These are phyloP conservation scores for Zasmidium cellare DNA, from an alignment of 2,329 filamentous ascomycete species.

Conservation along the genomic window DNA sequence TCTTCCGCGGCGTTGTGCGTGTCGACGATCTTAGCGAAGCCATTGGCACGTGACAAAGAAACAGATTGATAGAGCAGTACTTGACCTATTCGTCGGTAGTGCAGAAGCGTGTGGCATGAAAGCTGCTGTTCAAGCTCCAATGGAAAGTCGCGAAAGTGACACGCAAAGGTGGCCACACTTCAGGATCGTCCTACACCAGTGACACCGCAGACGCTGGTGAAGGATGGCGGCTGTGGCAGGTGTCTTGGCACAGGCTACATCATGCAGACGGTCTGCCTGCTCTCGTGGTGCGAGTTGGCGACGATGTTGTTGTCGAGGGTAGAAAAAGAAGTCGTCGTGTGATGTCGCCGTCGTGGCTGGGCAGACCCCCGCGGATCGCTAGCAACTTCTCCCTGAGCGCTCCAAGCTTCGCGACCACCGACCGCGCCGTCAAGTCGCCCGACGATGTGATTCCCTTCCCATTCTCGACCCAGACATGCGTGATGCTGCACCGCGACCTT, in stretches of 20 bases:
- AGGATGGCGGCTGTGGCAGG: not conserved
- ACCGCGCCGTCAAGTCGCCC: not conserved
- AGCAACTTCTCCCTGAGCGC: not conserved
- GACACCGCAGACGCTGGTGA: not conserved
- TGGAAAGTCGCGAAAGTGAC: slow-evolving; percentile 2
- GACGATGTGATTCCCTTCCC: slow-evolving; percentile 5
- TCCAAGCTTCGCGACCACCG: not conserved
- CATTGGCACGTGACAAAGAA: slow-evolving; percentile 11
- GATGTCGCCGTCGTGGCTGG: not conserved
- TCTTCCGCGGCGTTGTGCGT: slow-evolving; percentile 25
- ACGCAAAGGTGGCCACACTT: not conserved
- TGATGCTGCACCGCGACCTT: slow-evolving; percentile 24
- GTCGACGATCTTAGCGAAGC: slow-evolving; percentile 23
- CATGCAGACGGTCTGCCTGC: not conserved
- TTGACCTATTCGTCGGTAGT: not conserved
- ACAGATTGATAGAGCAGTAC: not conserved
- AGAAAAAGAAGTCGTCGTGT: not conserved
- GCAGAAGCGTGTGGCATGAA: not conserved
- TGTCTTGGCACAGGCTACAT: not conserved
- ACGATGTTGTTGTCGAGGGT: not conserved
- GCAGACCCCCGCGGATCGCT: not conserved
- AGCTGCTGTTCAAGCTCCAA: not conserved
- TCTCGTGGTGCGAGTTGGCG: not conserved
- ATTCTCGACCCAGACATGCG: slow-evolving; percentile 23
- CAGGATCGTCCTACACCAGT: not conserved